These are phyloP conservation scores for Fulvia fulva DNA, from an alignment of 2,329 filamentous ascomycete species.

Conservation along the genomic window DNA sequence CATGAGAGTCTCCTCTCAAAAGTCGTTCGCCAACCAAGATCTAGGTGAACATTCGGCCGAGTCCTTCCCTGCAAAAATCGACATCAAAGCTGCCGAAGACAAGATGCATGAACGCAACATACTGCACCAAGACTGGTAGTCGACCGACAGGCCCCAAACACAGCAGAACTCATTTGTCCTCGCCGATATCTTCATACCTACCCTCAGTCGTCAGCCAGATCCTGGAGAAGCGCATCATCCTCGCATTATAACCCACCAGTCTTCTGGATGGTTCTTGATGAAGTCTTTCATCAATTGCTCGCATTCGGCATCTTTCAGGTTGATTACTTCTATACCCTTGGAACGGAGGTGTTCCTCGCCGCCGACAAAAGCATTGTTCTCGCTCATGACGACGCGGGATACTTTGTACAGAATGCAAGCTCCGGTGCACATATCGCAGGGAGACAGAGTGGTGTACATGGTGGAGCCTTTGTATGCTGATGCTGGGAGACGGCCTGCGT, in stretches of 20 bases:
- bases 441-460: conserved; percentile 80
- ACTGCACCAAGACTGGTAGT: conserved; percentile 34
- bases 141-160: conserved; percentile 2
- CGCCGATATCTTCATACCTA: conserved; percentile 40
- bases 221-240: conserved; percentile 5
- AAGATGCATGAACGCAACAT: conserved; percentile 36
- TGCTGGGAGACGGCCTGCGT: conserved; percentile 67
- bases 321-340: conserved; percentile 69
- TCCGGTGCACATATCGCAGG: conserved; percentile 79
- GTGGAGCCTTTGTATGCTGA: conserved; percentile 66
- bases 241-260: conserved; percentile 48
- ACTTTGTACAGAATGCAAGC: conserved; percentile 74
- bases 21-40: conserved; percentile 29
- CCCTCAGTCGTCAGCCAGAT: conserved; percentile 18
- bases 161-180: conserved; percentile 23
- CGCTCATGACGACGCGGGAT: conserved; percentile 68
- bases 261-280: conserved; percentile 65
- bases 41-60: conserved; percentile 27
- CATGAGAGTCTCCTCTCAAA: conserved; percentile 8
- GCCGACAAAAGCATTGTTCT: conserved; percentile 71
- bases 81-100: conserved; percentile 28
- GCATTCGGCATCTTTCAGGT: conserved; percentile 63
- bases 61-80: conserved; percentile 20
- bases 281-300: conserved; percentile 67
- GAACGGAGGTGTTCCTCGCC: conserved; percentile 67